Evolutionary conservation across 2,329 filamentous ascomycete species (phyloP), one percentile per base, ranked within the genome.

Genomic region (Colletotrichum sojae): DNA sequence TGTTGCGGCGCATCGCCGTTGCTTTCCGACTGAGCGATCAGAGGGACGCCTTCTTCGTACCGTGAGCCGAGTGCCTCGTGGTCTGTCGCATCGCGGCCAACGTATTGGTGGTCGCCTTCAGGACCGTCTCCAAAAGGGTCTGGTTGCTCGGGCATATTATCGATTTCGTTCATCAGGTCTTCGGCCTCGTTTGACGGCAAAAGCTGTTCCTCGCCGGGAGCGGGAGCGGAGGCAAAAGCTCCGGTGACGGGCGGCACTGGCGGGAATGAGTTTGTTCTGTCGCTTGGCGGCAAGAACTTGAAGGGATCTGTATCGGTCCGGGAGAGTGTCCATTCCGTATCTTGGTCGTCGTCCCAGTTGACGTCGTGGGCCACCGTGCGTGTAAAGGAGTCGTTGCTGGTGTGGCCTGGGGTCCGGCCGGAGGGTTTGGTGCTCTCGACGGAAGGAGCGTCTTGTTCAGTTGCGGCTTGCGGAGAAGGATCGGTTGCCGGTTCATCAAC

Each of bases 41-140:
- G 78, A 1, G 91, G 91, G 5, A 94, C 68, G 0, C 91, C 91
- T 79, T 94, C 92, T 67, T 92, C 91, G 71, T 86, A 94, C 52
- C 91, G 87, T 25, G 87, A 86, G 27, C 91, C 87, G 1, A 82
- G 80, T 22, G 81, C 81, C 45, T 85, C 81, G 43, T 82, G 82
- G 13, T 82, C 78, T 1, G 77, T 76, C 1, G 84, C 70, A 20
- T 85, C 82, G 15, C 84, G 82, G 9, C 84, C 84, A 53, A 85
- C 77, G 9, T 79, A 81, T 51, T 82, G 78, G 8, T 78, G 39
- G 69, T 75, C 71, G 63, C 73, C 58, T 52, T 71, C 6, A 6
- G 36, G 27, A 22, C 46, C 67, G 16, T 61, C 71, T 55, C 53
- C 76, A 55, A 83, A 81, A 13, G 82, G 84, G 6, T 84, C 81